Base-by-base conservation (phyloP, 2,329 filamentous ascomycete species). In the Sporothrix pallida region DNA sequence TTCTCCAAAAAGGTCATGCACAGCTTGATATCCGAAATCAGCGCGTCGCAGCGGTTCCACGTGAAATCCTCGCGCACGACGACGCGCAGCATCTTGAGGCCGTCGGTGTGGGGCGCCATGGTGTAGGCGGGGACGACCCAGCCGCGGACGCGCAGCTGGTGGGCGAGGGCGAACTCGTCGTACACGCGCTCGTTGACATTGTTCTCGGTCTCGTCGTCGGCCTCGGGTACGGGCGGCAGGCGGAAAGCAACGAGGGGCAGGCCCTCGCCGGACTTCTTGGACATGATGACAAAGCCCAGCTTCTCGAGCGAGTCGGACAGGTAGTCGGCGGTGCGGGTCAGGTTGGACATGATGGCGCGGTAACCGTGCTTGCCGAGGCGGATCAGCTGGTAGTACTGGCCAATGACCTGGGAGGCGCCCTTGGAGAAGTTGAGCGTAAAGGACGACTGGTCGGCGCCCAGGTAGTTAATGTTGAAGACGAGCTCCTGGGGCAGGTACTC, bases 391-490 rank as follows among this genome's bases (percentile, higher is more conserved):
- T 98, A 98, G 85, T 98, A 98, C 83, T 98, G 95, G 42, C 93
- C 95, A 75, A 98, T 97, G 79, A 98, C 93, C 81, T 98, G 95
- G 6, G 92, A 94, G 13, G 95, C 95, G 73, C 95, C 95, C 82
- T 97, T 97, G 80, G 93, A 97, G 86, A 98, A 98, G 87, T 98
- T 98, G 74, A 98, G 90, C 0, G 95, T 98, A 84, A 98, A 98
- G 2, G 94, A 97, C 1, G 94, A 92, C 82, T 98, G 95, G 80
- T 98, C 94, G 12, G 95, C 95, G 69, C 95, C 95, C 6, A 98
- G 91, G 84, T 98, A 98, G 87, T 98, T 98, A 88, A 98, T 98
- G 87, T 97, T 98, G 89, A 98, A 98, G 79, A 98, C 94, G 26
- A 98, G 90, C 79, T 98, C 95, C 80, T 95, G 88, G 8, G 95